Percentiles rank a stretch among this genome's conserved stretches.
Conservation (phyloP, 148 eudicot genomes). For the Diospyros kaki region DNA sequence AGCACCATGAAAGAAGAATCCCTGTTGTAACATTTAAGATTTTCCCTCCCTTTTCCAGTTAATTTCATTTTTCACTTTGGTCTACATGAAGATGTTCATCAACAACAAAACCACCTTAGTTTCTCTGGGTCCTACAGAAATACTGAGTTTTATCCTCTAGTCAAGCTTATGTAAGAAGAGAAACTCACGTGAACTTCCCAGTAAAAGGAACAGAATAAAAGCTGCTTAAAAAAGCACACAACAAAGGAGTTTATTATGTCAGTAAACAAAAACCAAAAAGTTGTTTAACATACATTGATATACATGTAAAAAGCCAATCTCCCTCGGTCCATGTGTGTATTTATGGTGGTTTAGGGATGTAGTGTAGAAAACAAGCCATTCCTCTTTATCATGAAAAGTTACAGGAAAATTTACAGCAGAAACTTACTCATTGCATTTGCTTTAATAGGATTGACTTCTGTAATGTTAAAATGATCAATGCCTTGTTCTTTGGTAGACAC, state of each 20-base stretch:
- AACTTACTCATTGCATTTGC: slow-evolving; percentile 80
- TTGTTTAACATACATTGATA: background rate
- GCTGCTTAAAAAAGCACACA: background rate
- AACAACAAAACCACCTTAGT: background rate
- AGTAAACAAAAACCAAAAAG: background rate
- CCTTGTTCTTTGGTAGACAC: slow-evolving; percentile 37
- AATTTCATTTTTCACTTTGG: background rate
- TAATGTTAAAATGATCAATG: slow-evolving; percentile 67
- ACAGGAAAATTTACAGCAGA: background rate
- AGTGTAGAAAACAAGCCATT: background rate
- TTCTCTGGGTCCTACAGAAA: background rate
- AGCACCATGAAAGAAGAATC: background rate
- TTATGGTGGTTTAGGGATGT: background rate
- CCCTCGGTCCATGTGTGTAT: background rate
- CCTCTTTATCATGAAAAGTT: background rate
- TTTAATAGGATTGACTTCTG: slow-evolving; percentile 58
- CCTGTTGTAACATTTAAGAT: background rate
- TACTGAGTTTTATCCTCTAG: background rate
- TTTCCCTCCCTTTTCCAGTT: background rate
- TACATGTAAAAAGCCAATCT: background rate
- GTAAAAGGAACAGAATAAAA: background rate
- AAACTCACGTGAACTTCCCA: background rate
- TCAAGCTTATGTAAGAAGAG: background rate
- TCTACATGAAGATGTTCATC: background rate
- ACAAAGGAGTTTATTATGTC: background rate